These are phyloP conservation scores for Carex cristatella DNA, from an alignment of 176 grass and related monocot genomes.

Conservation along the genomic window DNA sequence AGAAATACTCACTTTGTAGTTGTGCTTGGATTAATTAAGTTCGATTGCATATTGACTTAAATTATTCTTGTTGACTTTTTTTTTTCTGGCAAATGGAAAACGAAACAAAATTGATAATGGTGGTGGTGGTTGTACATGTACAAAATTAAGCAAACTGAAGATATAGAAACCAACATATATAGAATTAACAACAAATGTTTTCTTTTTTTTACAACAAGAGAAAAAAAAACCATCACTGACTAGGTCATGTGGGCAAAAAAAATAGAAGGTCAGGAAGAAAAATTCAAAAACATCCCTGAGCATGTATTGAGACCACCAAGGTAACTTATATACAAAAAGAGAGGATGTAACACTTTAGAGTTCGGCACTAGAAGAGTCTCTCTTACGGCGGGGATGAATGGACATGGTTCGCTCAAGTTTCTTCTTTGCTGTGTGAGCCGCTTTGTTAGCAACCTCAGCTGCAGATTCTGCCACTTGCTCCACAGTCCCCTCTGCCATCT, in stretches of 20 bases:
- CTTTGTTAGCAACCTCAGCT: slow-evolving; percentile 37
- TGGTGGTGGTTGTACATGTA: no score
- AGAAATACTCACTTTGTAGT: no score
- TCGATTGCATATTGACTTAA: no score
- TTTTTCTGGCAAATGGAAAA: no score
- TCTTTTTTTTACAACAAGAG: no score
- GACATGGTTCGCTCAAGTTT: slow-evolving; percentile 47
- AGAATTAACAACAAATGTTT: no score
- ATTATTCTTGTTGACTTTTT: no score
- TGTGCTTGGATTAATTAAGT: no score
- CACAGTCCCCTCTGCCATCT: slow-evolving; percentile 47
- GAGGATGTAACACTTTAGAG: slow-evolving; percentile 2
- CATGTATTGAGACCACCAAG: background rate
- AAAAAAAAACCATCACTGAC: background rate
- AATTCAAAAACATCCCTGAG: background rate
- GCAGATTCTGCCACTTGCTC: slow-evolving; percentile 48
- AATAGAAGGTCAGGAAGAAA: background rate
- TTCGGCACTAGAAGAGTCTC: background rate
- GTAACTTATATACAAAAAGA: background rate
- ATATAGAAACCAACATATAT: no score
- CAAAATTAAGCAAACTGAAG: no score
- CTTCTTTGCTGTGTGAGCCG: slow-evolving; percentile 38
- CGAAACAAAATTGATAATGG: no score
- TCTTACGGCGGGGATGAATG: slow-evolving; percentile 8
- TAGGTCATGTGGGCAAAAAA: background rate